Conservation (phyloP, 306 rosid species). For the Hippophae tibetana region DNA sequence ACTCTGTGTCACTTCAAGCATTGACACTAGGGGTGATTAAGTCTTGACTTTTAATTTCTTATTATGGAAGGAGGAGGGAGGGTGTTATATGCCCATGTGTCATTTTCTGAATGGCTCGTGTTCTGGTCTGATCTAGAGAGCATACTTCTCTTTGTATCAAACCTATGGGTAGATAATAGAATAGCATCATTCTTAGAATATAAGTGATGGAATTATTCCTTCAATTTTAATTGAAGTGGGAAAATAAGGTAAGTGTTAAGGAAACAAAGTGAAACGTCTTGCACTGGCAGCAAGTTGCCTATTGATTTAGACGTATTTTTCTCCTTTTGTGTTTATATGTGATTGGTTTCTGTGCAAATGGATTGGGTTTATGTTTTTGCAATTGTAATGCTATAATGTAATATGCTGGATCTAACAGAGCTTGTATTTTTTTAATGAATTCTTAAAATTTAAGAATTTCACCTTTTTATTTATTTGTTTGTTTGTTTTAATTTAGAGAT, state of each 20-base stretch:
- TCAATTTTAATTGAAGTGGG: not conserved
- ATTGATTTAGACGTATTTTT: no score
- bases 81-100: not conserved
- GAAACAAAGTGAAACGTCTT: not conserved
- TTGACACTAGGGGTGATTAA: conserved; percentile 45
- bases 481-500: no score
- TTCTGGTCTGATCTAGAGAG: not conserved
- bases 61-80: not conserved
- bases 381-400: no score
- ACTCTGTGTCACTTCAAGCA: conserved; percentile 54
- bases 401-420: no score
- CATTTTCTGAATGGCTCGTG: not conserved
- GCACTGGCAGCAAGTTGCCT: no score
- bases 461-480: no score
- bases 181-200: not conserved
- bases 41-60: conserved; percentile 20
- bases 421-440: no score
- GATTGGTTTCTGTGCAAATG: no score
- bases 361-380: no score
- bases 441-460: no score
- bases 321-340: no score
- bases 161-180: not conserved
- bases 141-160: not conserved
- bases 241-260: not conserved
- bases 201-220: not conserved